Base-by-base conservation (phyloP, 345 rosid genomes). In the Streptanthus diversifolius region DNA sequence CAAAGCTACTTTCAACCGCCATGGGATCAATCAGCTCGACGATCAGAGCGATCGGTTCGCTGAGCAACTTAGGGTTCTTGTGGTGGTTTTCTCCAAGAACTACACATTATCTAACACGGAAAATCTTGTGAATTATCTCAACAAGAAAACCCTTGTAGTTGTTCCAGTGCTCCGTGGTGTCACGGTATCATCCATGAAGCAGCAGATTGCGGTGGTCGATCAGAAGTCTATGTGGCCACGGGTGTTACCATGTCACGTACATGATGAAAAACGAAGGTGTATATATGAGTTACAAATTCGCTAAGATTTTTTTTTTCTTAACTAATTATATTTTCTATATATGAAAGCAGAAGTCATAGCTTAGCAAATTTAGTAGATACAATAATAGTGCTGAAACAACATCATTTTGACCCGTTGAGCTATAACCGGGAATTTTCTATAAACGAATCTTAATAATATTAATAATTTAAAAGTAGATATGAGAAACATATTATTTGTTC, bases 41-140 rank as follows among this genome's bases (percentile, higher is more conserved):
- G 48, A 66, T n/a, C 25, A 66, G 3, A 37, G 10, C 2, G 25
- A 66, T 36, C 9, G 1, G 11, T 24, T 36, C 7, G 8, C 12
- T 5, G 59, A 48, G 11, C 11, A 1, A 66, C 6, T 52, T 15
- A 36, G 35, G 71, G 25, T 24, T 24, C 15, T 66, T 21, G 49
- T 66, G 7, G 49, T 66, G 22, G 61, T 66, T 24, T 66, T 66
- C 17, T 66, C 71, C 17, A 37, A 1, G 3, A 18, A 66, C n/a
- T 39, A 66, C 25, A 66, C 8, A 1, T 35, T 66, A 22, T 35
- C 9, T 35, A 0, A 17, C n/a, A 17, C 36, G 15, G 61, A 24
- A 14, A 52, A 22, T 22, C 37, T 52, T 21, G 36, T 66, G 61
- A 51, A 36, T 15, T 25, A 52, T n/a, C 27, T n/a, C 35, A 15